Evolutionary conservation across 73 alveolate genomes (phyloP), one percentile per base, ranked within the genome.

Genomic region (Tetrahymena elliotti): DNA sequence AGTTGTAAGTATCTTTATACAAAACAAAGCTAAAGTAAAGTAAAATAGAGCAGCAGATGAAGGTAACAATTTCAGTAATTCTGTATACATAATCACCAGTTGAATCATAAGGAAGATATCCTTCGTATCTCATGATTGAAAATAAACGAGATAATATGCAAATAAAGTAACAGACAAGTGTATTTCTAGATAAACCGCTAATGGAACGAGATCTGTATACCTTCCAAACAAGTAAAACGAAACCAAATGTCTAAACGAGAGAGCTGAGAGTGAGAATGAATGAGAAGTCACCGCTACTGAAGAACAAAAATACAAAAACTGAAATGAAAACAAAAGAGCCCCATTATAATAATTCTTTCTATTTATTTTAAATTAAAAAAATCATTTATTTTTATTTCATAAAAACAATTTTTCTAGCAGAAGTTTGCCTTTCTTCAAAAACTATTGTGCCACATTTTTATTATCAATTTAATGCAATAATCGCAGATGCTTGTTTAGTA

Each of bases 121-220:
- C 94, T 83, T 94, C 96, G 93, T 93, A 95, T 40, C 52, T 93
- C 84, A 96, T 38, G 84, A 96, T 93, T 12, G 97, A 94, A 93
- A 96, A 54, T 38, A 94, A 92, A 18, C 97, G 52, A 35, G 97
- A 94, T 20, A 93, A 38, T 8, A 97, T 84, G 20, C 96, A 31
- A 41, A 94, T 47, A 24, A 95, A 93, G 95, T 52, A 97, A 84
- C 98, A 97, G 33, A 96, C 94, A 52, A 97, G 94, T 4, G 98
- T 96, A 47, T 96, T 93, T 84, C 83, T 33, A 36, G 98, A 95
- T 93, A 96, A 94, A 40, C 98, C 98, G 52, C 93, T 34, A 52
- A 93, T 88, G 12, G 93, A 88, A 68, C 88, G 88, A 31, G 88
- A 68, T 68, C 88, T 68, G 36, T 3, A 68, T 24, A 68, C 88